A percentile compares a stretch with the other conserved stretches of the same genome.
Conservation (phyloP, 768 basidiomycete species). For the Hericium erinaceus region DNA sequence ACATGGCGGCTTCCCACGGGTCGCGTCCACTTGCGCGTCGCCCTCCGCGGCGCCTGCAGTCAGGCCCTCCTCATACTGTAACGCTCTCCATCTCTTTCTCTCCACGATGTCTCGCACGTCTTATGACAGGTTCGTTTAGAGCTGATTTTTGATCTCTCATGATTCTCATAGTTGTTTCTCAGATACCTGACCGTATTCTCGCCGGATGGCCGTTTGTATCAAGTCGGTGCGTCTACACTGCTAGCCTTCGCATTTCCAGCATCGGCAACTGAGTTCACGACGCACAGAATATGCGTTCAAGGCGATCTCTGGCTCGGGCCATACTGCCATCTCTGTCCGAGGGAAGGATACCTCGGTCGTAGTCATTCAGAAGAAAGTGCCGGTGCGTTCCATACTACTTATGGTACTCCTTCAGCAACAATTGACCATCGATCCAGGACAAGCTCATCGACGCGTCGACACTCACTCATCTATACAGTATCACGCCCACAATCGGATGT, state of each 20-base stretch:
- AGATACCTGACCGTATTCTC: constrained; percentile 97
- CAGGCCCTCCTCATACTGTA: constrained; percentile 4
- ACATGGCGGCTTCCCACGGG: background rate
- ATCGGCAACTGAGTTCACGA: too few species aligned
- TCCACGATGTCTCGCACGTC: constrained; percentile 83
- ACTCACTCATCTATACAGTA: constrained; percentile 91
- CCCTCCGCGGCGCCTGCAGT: constrained; percentile 17
- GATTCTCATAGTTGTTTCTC: background rate
- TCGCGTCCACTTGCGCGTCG: constrained; percentile 49
- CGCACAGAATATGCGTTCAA: constrained; percentile 95
- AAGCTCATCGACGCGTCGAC: constrained; percentile 93
- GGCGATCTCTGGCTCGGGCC: constrained; percentile 94
- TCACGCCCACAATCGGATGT: constrained; percentile 94
- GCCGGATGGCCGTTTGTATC: constrained; percentile 93
- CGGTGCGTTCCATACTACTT: constrained; percentile 45
- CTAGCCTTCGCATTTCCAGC: too few species aligned
- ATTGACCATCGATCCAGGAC: constrained; percentile 48
- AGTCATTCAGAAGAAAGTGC: constrained; percentile 97
- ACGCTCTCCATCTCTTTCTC: constrained; percentile 22
- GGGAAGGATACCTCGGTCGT: constrained; percentile 94
- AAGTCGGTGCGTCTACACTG: constrained; percentile 70
- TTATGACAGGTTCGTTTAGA: constrained; percentile 63
- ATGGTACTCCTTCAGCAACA: background rate
- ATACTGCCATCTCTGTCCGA: constrained; percentile 86
- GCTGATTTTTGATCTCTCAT: background rate